These are phyloP conservation scores for Microbotryum violaceum DNA, from an alignment of 1,284 basidiomycete genomes.

Conservation along the genomic window DNA sequence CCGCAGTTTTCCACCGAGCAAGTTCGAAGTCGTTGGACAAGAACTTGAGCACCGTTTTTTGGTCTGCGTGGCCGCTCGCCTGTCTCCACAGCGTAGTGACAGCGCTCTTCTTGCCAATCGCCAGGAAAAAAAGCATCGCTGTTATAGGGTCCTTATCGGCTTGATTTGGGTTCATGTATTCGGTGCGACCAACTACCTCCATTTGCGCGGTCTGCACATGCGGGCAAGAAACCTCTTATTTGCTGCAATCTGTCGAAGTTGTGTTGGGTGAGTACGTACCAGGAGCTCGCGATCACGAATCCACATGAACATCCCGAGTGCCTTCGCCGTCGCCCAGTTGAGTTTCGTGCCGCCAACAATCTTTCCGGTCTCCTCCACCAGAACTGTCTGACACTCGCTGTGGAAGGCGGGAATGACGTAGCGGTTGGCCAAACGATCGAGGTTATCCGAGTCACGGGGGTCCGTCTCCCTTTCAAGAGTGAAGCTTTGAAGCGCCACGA, in stretches of 20 bases:
- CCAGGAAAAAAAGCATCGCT: constrained; percentile 90
- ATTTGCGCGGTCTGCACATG: constrained; percentile 60
- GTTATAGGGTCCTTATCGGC: constrained; percentile 78
- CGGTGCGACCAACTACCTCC: constrained; percentile 84
- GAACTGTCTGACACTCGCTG: constrained; percentile 79
- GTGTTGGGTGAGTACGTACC: constrained; percentile 48
- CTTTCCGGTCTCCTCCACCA: constrained; percentile 57
- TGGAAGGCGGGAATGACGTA: constrained; percentile 95
- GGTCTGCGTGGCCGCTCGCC: constrained; percentile 87
- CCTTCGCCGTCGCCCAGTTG: constrained; percentile 76
- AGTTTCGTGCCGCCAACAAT: constrained; percentile 54
- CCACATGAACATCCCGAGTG: constrained; percentile 83
- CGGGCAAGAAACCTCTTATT: background rate
- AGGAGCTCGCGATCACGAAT: constrained; percentile 64
- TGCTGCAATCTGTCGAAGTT: background rate
- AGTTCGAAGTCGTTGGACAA: constrained; percentile 81
- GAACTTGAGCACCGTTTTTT: constrained; percentile 83
- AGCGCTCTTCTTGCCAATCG: constrained; percentile 80
- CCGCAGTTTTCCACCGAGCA: constrained; percentile 82
- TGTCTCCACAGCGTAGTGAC: constrained; percentile 94
- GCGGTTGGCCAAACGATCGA: constrained; percentile 45
- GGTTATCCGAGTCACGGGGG: no score
- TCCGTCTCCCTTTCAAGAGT: no score
- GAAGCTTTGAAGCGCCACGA: constrained; percentile 66
- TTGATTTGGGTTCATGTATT: constrained; percentile 64